Conservation (phyloP, 176 grass and related monocot species). For the Lolium rigidum region DNA sequence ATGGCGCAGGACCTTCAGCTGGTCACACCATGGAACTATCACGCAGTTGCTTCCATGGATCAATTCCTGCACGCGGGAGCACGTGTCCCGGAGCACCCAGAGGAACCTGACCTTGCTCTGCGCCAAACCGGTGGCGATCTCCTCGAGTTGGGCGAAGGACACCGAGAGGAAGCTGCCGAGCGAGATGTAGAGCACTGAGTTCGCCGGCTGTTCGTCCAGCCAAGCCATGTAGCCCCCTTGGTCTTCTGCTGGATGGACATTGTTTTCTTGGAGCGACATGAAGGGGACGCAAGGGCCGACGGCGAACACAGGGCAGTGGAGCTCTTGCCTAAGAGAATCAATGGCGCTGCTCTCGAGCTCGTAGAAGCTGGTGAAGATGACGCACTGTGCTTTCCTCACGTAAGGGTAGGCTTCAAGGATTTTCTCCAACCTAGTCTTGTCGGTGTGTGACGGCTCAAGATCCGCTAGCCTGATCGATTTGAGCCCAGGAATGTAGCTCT, state of each 20-base stretch:
- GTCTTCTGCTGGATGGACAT: background rate
- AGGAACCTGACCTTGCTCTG: constrained; percentile 43
- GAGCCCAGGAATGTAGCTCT: constrained; percentile 46
- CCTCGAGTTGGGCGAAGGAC: constrained; percentile 35
- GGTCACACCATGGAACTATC: constrained; percentile 56
- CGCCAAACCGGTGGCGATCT: constrained; percentile 35
- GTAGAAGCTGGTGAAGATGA: constrained; percentile 62
- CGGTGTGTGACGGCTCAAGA: constrained; percentile 2
- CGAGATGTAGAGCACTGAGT: constrained; percentile 53
- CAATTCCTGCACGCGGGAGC: background rate
- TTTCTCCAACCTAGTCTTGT: background rate
- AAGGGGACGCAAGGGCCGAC: constrained; percentile 43
- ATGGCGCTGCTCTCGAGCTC: constrained; percentile 44
- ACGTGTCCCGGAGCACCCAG: constrained; percentile 37
- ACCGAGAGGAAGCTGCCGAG: constrained; percentile 57
- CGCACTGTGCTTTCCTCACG: constrained; percentile 48
- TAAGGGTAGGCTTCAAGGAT: constrained; percentile 31
- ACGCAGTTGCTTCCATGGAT: constrained; percentile 29
- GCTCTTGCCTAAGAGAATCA: constrained; percentile 17
- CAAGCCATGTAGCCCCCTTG: constrained; percentile 22
- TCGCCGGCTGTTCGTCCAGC: constrained; percentile 46
- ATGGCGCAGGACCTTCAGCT: constrained; percentile 45
- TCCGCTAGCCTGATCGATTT: constrained; percentile 31
- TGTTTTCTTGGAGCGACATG: background rate
- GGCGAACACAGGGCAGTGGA: constrained; percentile 35